phyloP scores from a whole-genome alignment of 192 early-diverging fungal genomes.

The Podila verticillata region DNA sequence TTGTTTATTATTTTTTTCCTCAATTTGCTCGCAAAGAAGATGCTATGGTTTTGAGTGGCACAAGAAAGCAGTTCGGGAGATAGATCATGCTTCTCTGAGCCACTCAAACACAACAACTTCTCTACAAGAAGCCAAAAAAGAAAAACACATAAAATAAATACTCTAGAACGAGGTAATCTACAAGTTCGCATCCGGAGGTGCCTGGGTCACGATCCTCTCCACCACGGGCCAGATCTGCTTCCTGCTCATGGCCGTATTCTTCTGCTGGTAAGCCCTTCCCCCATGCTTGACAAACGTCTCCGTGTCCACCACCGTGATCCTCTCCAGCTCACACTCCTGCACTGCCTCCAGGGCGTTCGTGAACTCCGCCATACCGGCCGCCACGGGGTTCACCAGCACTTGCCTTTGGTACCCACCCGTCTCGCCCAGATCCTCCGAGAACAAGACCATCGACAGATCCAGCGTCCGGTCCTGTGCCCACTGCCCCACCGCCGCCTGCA shows the following conservation, averaged over 20 bases:
- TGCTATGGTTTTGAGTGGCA: too few species aligned
- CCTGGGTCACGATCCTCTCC: slow-evolving; percentile 33
- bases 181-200: neutral
- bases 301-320: slow-evolving; percentile 1
- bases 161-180: too few species aligned
- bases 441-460: slow-evolving; percentile 55
- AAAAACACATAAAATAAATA: too few species aligned
- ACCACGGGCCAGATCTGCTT: slow-evolving; percentile 72
- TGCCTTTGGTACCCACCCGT: slow-evolving; percentile 70
- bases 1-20: too few species aligned
- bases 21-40: too few species aligned
- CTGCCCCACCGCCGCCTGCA: slow-evolving; percentile 24
- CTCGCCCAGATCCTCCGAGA: slow-evolving; percentile 70
- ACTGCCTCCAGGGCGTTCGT: slow-evolving; percentile 48
- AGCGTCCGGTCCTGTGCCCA: slow-evolving; percentile 56
- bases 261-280: slow-evolving; percentile 55
- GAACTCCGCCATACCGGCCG: slow-evolving; percentile 16
- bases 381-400: slow-evolving; percentile 55
- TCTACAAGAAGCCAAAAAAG: too few species aligned
- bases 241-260: slow-evolving; percentile 62
- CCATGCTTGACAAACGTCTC: slow-evolving; percentile 19
- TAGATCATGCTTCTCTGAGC: too few species aligned
- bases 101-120: too few species aligned
- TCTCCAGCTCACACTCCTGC: slow-evolving; percentile 45
- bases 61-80: too few species aligned